Conservation (phyloP, 768 basidiomycete species). For the Melanogaster broomeanus region DNA sequence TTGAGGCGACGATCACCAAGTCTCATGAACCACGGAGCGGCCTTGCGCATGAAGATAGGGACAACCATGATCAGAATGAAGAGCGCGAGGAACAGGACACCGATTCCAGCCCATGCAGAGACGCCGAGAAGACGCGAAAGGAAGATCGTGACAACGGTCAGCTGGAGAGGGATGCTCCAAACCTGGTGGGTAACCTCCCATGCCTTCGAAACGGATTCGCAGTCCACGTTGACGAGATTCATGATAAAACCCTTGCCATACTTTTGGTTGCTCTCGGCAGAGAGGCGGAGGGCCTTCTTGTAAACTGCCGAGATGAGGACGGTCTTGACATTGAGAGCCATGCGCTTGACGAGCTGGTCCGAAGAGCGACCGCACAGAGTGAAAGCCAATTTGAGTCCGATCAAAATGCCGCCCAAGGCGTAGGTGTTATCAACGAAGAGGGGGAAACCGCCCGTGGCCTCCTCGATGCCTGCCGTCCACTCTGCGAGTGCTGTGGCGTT, state of each 20-base stretch:
- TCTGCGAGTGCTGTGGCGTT: conserved; percentile 22
- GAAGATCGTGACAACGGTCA: conserved; percentile 21
- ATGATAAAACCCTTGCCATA: conserved; percentile 29
- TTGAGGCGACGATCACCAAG: conserved; percentile 31
- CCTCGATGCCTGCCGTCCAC: conserved; percentile 19
- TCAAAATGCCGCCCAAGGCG: conserved; percentile 21
- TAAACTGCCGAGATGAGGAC: conserved; percentile 31
- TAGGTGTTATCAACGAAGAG: conserved; percentile 27
- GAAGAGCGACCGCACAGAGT: conserved; percentile 29
- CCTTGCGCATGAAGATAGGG: conserved; percentile 33
- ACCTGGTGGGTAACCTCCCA: conserved; percentile 27
- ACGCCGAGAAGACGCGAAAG: conserved; percentile 28
- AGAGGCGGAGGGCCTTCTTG: conserved; percentile 31
- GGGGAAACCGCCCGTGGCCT: conserved; percentile 30
- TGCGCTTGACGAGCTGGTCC: conserved; percentile 30
- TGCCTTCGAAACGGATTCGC: conserved; percentile 30
- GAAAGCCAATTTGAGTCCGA: conserved; percentile 24
- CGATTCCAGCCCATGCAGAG: conserved; percentile 31
- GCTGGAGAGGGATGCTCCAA: conserved; percentile 31
- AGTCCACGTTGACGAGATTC: conserved; percentile 34
- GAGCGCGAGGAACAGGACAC: conserved; percentile 24
- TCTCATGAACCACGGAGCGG: conserved; percentile 28
- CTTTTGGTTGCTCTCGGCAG: conserved; percentile 25
- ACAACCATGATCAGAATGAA: conserved; percentile 30
- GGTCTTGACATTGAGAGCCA: conserved; percentile 31